Base-by-base conservation (phyloP, 78 protist genomes). In the Guillardia theta region DNA sequence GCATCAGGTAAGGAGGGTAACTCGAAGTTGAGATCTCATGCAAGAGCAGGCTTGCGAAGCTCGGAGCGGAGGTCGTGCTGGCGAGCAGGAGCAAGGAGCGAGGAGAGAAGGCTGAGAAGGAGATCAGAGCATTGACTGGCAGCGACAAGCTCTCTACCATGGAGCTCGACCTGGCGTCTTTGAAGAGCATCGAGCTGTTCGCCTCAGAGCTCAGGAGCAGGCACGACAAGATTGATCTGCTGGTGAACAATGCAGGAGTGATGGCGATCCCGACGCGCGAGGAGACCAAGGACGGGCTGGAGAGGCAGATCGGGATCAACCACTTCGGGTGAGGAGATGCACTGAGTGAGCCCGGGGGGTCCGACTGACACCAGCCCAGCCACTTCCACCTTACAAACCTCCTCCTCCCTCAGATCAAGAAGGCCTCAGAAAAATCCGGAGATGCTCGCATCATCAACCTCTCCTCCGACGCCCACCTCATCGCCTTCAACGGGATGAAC, bases 181-280 rank as follows among this genome's bases (percentile, higher is more conserved):
- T 78, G 53, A 30, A 18, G 33, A 78, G 90, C 48, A 30, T 78
- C 44, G 90, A 78, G 90, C 21, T 10, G 24, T 78, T 78, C 48
- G 90, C 90, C 24, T 4, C 0, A 5, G 24, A 37, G 50, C 12
- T 78, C 48, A 3, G 1, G 48, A 30, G 24, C 44, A 6, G 33
- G 93, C 93, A 46, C 93, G 0, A 1, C 93, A 27, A 1, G 30
- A 1, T 93, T 36, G 92, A 93, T 48, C 48, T 93, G 24, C 94
- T 93, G 27, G 36, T 93, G 22, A 93, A 93, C 90, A 93, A 93
- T n/a, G 94, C 94, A 1, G 94, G 94, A 41, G 94, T 88, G 50
- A 88, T 88, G 93, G 93, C 93, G n/a, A 5, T 88, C 44, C 93
- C 93, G 48, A 6, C 0, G 48, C 78, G 48, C 30, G 62, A 53